Percentiles rank a stretch among this genome's conserved stretches.
These are phyloP conservation scores for Tephrocybe rancida DNA, from an alignment of 768 basidiomycete genomes.

Conservation along the genomic window DNA sequence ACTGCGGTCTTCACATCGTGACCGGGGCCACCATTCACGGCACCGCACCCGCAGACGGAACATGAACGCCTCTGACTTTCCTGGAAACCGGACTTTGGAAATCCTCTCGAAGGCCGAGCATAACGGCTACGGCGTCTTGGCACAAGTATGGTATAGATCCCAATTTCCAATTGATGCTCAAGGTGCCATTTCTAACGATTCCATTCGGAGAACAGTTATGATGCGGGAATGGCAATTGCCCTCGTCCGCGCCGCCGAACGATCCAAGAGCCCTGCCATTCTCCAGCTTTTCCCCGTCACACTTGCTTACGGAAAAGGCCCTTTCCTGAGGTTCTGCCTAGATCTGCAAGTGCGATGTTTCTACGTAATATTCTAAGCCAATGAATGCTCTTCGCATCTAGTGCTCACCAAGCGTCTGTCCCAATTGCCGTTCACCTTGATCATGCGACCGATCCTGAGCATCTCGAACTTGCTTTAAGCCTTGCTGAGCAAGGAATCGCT, in stretches of 20 bases:
- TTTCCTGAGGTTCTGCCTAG: slow-evolving; percentile 45
- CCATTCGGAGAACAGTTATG: too few relatives aligned
- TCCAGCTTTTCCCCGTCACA: slow-evolving; percentile 48
- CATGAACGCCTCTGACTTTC: slow-evolving; percentile 1
- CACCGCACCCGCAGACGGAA: too few relatives aligned
- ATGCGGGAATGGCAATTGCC: slow-evolving; percentile 44
- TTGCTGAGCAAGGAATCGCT: slow-evolving; percentile 46
- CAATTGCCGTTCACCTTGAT: slow-evolving; percentile 50
- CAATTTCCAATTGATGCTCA: neutral
- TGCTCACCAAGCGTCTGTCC: slow-evolving; percentile 47
- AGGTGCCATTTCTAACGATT: too few relatives aligned
- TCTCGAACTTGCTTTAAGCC: slow-evolving; percentile 43
- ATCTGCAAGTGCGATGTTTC: slow-evolving; percentile 28
- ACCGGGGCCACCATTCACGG: too few relatives aligned
- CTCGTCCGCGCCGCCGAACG: slow-evolving; percentile 51
- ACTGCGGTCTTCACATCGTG: neutral
- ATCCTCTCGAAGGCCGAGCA: slow-evolving; percentile 43
- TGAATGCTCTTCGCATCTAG: slow-evolving; percentile 19
- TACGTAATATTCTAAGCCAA: neutral
- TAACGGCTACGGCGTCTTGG: slow-evolving; percentile 45
- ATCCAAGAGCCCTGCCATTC: slow-evolving; percentile 45
- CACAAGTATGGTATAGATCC: slow-evolving; percentile 39
- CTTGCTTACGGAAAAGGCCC: slow-evolving; percentile 47
- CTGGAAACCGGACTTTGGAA: slow-evolving; percentile 39
- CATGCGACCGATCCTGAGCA: slow-evolving; percentile 50